phyloP scores from a whole-genome alignment of 2,329 filamentous ascomycete genomes.

The Beauveria sp. region DNA sequence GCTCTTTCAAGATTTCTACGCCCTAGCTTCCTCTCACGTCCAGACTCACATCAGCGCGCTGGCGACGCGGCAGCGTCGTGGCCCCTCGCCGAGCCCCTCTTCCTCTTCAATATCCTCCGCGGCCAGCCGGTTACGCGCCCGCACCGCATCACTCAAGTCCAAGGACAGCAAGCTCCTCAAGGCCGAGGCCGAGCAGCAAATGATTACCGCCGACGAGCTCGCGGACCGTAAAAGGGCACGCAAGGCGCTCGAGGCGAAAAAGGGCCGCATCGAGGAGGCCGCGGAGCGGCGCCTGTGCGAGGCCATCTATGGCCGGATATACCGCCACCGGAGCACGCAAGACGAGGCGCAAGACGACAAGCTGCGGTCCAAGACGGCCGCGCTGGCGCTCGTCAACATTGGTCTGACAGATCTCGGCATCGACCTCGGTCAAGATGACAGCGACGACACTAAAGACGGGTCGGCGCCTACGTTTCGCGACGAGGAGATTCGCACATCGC shows the following conservation, averaged over 20 bases:
- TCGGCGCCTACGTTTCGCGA: slow-evolving; percentile 23
- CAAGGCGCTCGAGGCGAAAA: slow-evolving; percentile 70
- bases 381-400: slow-evolving; percentile 84
- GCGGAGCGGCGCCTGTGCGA: slow-evolving; percentile 83
- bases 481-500: slow-evolving; percentile 62
- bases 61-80: slow-evolving; percentile 65
- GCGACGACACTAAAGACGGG: slow-evolving; percentile 45
- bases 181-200: slow-evolving; percentile 58
- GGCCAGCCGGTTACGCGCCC: slow-evolving; percentile 48
- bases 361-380: slow-evolving; percentile 86
- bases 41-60: slow-evolving; percentile 78
- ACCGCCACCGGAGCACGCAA: slow-evolving; percentile 82
- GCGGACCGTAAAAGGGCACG: slow-evolving; percentile 71
- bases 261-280: slow-evolving; percentile 73
- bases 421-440: slow-evolving; percentile 54
- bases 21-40: slow-evolving; percentile 71
- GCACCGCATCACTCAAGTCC: slow-evolving; percentile 45
- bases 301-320: slow-evolving; percentile 79
- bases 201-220: slow-evolving; percentile 85
- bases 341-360: slow-evolving; percentile 95
- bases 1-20: slow-evolving; percentile 95
- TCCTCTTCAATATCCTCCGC: slow-evolving; percentile 46
- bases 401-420: slow-evolving; percentile 78
- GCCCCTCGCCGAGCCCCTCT: slow-evolving; percentile 50
- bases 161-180: slow-evolving; percentile 41